Evolutionary conservation across 768 basidiomycete species (phyloP).

Genomic region (Mycena sanguinolenta): DNA sequence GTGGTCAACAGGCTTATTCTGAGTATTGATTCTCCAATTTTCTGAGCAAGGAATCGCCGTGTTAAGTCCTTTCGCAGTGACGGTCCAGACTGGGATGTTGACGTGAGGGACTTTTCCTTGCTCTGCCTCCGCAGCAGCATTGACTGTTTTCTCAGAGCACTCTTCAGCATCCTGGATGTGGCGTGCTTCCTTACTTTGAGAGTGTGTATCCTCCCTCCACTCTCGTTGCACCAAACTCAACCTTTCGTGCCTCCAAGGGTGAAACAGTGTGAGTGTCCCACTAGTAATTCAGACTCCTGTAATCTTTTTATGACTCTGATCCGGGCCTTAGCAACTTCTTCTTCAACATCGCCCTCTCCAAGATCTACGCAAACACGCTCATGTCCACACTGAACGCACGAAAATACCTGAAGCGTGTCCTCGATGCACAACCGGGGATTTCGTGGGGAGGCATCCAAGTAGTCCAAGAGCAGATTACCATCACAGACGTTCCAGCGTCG

Average conservation of each 20-base stretch:
- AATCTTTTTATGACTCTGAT: background rate
- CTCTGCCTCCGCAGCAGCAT: background rate
- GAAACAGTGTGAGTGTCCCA: background rate
- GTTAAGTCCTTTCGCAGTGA: conserved; percentile 43
- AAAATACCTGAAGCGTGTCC: background rate
- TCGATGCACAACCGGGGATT: background rate
- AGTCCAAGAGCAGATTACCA: too few relatives aligned
- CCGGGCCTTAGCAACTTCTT: conserved; percentile 41
- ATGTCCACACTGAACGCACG: conserved; percentile 46
- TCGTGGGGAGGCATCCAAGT: background rate
- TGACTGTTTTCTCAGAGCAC: conserved; percentile 21
- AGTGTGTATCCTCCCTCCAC: background rate
- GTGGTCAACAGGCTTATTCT: conserved; percentile 52
- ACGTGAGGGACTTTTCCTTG: conserved; percentile 35
- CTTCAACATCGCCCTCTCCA: conserved; percentile 47
- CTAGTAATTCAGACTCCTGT: background rate
- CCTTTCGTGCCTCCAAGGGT: background rate
- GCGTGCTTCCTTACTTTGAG: background rate
- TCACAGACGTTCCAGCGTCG: too few relatives aligned
- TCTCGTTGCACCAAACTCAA: background rate
- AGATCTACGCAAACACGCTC: conserved; percentile 48
- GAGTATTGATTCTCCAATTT: conserved; percentile 29
- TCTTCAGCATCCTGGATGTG: conserved; percentile 46
- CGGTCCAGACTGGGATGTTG: conserved; percentile 54
- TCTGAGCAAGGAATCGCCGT: background rate